Percentiles rank a stretch among this genome's conserved stretches.
Evolutionary conservation across 192 early-diverging fungal species (phyloP).

Genomic region (Pecoramyces ruminantium): DNA sequence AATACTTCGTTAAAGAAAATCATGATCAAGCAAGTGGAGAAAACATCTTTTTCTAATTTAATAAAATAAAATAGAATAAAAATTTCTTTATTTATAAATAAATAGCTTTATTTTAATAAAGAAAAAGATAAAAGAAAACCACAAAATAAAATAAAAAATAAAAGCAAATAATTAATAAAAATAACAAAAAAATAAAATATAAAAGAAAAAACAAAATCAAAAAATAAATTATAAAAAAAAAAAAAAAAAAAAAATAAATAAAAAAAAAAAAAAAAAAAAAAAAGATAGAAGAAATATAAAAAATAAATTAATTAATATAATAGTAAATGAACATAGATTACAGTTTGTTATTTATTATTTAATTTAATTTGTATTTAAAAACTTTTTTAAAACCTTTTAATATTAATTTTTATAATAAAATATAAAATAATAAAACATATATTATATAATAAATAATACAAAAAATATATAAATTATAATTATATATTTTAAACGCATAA

Average conservation of each 20-base stretch:
- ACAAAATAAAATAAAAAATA: no score
- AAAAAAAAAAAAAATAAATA: neutral
- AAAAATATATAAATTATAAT: no score
- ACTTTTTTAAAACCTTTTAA: no score
- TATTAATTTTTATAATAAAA: no score
- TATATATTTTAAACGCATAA: no score
- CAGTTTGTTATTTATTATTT: neutral
- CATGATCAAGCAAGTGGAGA: neutral
- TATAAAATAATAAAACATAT: no score
- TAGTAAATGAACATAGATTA: neutral
- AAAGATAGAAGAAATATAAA: neutral
- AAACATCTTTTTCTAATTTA: neutral
- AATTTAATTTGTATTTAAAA: neutral
- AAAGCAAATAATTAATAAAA: neutral
- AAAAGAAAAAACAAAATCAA: neutral
- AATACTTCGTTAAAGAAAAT: constrained; percentile 82
- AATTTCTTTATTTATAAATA: neutral
- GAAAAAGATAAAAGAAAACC: neutral
- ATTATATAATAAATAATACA: no score
- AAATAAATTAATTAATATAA: neutral
- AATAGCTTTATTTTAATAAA: neutral
- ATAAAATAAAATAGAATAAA: neutral
- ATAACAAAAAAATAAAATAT: neutral
- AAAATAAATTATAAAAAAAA: neutral
- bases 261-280: neutral